Base-by-base conservation (phyloP, 352 stramenopile species). In the Aphanomyces euteiches region DNA sequence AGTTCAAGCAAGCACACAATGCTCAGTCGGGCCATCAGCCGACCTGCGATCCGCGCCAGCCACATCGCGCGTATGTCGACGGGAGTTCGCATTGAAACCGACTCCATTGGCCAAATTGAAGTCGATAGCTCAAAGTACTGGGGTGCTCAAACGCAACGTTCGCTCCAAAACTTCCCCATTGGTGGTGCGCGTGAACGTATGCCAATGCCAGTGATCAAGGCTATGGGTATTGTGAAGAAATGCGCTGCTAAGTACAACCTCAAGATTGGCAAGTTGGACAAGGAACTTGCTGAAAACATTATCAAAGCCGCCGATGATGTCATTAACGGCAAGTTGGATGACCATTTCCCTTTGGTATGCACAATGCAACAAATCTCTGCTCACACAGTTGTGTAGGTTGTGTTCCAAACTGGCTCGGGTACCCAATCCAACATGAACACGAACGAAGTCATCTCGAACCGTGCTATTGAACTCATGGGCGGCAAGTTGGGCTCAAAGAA, bases 101-200 rank as follows among this genome's bases (percentile, higher is more conserved):
- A 95, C 73, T 89, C 81, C 21, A 90, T 96, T 56, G 90, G 90
- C 41, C 77, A 91, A 48, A 82, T 96, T 17, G 17, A 92, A 41
- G 90, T 96, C 37, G 87, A 92, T 48, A 70, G 79, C 54, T 79
- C 89, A 67, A 92, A 85, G 73, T 96, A 96, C 71, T 98, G 90
- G 88, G 92, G 92, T n/a, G 92, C 85, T 37, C 92, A 98, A 78
- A 99, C 96, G 13, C 93, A 98, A 84, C 89, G 96, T 72, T 98
- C 90, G 39, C 82, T 98, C 43, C 71, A 92, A 73, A 98, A 99
- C 82, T 99, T 99, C 78, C 90, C 90, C 39, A 98, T 99, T 73
- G 96, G 95, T 39, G 89, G 89, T 28, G 21, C 47, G 1, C 76
- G 91, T 72, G 90, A 93, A 58, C 88, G 85, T 54, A 99, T 99